Evolutionary conservation across 495 filamentous ascomycete genomes (phyloP).

Genomic region (Talaromyces borbonicus): DNA sequence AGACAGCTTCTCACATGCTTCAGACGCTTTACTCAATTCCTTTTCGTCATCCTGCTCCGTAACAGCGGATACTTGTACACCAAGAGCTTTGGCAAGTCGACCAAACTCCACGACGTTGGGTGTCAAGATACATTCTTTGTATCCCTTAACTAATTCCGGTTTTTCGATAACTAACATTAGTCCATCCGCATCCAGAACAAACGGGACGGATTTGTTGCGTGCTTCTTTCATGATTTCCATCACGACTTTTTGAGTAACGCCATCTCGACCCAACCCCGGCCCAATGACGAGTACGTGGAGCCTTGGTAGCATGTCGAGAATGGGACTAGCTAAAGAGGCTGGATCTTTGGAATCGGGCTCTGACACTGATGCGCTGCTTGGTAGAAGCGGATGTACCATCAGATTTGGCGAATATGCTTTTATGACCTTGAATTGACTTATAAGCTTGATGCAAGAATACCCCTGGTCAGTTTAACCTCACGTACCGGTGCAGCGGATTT

Average conservation of each 20-base stretch:
- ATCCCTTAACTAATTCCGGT: constrained; percentile 71
- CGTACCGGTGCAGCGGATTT: constrained; percentile 60
- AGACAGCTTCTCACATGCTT: constrained; percentile 62
- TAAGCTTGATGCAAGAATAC: neutral
- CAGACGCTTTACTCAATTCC: constrained; percentile 34
- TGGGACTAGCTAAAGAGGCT: constrained; percentile 52
- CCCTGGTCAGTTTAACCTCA: neutral
- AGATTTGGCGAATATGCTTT: constrained; percentile 97
- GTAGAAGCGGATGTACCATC: constrained; percentile 96
- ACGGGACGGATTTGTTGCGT: constrained; percentile 58
- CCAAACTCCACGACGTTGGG: constrained; percentile 93
- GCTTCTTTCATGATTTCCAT: constrained; percentile 72
- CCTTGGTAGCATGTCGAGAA: constrained; percentile 72
- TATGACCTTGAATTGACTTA: constrained; percentile 49
- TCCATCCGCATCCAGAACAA: constrained; percentile 90
- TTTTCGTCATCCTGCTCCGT: constrained; percentile 33
- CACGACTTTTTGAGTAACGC: constrained; percentile 81
- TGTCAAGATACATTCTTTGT: constrained; percentile 77
- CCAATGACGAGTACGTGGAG: constrained; percentile 92
- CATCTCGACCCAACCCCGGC: constrained; percentile 82
- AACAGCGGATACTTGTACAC: constrained; percentile 42
- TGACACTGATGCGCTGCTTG: constrained; percentile 46
- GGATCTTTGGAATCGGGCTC: constrained; percentile 35
- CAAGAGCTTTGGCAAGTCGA: constrained; percentile 61
- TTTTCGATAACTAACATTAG: constrained; percentile 63